phyloP scores from a whole-genome alignment of 768 basidiomycete genomes.

The Basidioascus undulatus region DNA sequence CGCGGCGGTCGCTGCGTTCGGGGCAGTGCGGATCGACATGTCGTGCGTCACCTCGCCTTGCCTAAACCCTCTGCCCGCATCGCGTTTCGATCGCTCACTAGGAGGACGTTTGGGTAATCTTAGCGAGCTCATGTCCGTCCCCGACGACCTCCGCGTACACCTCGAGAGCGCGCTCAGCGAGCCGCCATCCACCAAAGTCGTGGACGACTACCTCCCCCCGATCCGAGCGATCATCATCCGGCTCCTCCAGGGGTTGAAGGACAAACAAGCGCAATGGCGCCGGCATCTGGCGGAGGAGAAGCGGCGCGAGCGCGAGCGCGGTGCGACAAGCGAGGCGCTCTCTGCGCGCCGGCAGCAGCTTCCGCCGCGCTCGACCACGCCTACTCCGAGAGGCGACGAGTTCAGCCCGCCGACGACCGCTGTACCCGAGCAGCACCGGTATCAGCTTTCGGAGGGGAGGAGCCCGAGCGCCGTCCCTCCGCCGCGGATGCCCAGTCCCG shows the following conservation, averaged over 20 bases:
- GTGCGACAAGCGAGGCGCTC: too few species aligned
- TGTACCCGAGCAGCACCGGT: too few species aligned
- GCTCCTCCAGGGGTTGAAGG: conserved; percentile 76
- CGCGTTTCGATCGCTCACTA: neutral
- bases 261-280: conserved; percentile 51
- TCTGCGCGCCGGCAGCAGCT: too few species aligned
- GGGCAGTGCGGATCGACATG: conserved; percentile 66
- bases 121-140: conserved; percentile 70
- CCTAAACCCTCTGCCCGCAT: conserved; percentile 2
- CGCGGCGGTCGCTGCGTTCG: conserved; percentile 69
- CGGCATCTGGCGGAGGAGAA: conserved; percentile 3
- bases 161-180: conserved; percentile 70
- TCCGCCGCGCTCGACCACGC: too few species aligned
- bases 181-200: conserved; percentile 59
- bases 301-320: neutral
- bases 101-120: neutral
- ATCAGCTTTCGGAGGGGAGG: too few species aligned
- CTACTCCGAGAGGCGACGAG: too few species aligned
- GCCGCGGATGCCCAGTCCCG: neutral
- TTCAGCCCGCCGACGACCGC: too few species aligned
- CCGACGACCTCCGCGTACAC: conserved; percentile 63
- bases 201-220: conserved; percentile 68
- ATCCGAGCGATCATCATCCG: conserved; percentile 81
- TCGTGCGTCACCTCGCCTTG: conserved; percentile 30
- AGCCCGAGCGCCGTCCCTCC: too few species aligned